Conservation (phyloP, 106 monocot species). For the Ottelia alismoides region DNA sequence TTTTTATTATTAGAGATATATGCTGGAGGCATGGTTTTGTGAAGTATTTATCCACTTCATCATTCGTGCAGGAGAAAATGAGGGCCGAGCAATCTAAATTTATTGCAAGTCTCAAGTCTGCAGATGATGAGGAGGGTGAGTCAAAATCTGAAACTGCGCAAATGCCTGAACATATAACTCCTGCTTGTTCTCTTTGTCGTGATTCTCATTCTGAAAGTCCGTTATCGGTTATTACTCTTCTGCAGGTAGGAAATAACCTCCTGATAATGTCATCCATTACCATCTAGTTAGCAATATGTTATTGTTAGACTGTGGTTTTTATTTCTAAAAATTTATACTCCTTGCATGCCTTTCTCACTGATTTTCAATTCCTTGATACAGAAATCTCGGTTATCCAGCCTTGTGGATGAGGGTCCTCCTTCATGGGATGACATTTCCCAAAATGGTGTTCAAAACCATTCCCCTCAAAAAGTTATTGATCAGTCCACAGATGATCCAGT, state of each 20-base stretch:
- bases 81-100: constrained; percentile 80
- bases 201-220: constrained; percentile 57
- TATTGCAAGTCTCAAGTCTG: constrained; percentile 36
- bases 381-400: constrained; percentile 71
- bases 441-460: too few relatives aligned
- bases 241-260: constrained; percentile 86
- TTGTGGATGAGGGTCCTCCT: constrained; percentile 56
- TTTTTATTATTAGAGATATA: too few relatives aligned
- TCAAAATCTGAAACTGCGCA: constrained; percentile 15
- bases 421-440: constrained; percentile 67
- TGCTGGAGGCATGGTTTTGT: too few relatives aligned
- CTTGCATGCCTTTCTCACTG: too few relatives aligned
- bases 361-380: constrained; percentile 18
- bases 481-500: too few relatives aligned
- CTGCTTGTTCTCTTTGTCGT: constrained; percentile 75
- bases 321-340: not conserved
- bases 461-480: too few relatives aligned
- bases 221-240: constrained; percentile 72
- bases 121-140: constrained; percentile 22
- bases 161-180: constrained; percentile 37
- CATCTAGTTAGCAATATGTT: not conserved
- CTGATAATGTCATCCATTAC: too few relatives aligned
- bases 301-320: too few relatives aligned
- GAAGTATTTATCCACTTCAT: too few relatives aligned
- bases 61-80: constrained; percentile 75